Conservation (phyloP, 345 rosid species). For the Abelmoschus esculentus region DNA sequence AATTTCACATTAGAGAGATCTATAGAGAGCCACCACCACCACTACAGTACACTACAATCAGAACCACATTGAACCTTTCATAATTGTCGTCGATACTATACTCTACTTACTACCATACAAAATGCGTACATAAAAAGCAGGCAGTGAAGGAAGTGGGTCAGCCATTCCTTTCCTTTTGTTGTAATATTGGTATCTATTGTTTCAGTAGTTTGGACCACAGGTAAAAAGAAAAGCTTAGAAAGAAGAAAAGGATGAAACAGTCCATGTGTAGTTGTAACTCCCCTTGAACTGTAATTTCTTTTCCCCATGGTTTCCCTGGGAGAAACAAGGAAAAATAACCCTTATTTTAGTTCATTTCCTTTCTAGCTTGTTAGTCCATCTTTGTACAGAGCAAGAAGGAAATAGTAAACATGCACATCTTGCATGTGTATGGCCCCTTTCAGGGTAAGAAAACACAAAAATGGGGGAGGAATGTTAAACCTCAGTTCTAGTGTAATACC, state of each 20-base stretch:
- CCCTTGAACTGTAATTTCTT: constrained; percentile 8
- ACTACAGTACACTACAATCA: background rate
- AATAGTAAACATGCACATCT: constrained; percentile 5
- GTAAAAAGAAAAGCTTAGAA: background rate
- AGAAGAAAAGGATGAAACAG: constrained; percentile 12
- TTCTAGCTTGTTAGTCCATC: background rate
- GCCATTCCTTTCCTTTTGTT: constrained; percentile 28
- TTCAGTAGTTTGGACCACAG: constrained; percentile 40
- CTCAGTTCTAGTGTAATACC: background rate
- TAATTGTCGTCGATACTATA: too few species aligned
- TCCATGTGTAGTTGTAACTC: constrained; percentile 26
- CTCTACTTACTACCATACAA: constrained; percentile 18
- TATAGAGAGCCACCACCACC: constrained; percentile 23
- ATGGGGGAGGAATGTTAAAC: background rate
- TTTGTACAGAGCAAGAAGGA: background rate
- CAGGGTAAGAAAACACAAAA: background rate
- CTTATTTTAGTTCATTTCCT: constrained; percentile 10
- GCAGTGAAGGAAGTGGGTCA: constrained; percentile 39
- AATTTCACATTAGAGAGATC: constrained; percentile 18
- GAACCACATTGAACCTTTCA: too few species aligned
- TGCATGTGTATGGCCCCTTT: constrained; percentile 7
- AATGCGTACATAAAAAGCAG: constrained; percentile 35
- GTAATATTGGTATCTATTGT: constrained; percentile 25
- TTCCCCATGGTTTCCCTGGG: constrained; percentile 10
- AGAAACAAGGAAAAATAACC: constrained; percentile 10